These are phyloP conservation scores for Boechera divaricarpa DNA, from an alignment of 345 rosid genomes.

Conservation along the genomic window DNA sequence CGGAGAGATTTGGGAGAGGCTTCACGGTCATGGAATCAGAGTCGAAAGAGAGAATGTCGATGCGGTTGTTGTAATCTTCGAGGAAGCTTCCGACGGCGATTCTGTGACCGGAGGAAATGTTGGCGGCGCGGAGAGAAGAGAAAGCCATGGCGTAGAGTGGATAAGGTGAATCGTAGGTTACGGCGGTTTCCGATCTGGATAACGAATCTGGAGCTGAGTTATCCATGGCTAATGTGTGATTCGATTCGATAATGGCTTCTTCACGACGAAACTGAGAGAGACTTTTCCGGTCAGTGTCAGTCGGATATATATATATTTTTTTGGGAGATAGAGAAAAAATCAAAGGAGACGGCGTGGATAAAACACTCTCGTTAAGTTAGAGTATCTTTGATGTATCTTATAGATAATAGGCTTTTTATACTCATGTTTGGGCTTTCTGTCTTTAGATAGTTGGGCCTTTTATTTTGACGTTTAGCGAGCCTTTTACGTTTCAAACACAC, in stretches of 20 bases:
- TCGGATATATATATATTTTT: neutral
- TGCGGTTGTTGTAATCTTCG: slow-evolving; percentile 81
- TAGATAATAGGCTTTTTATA: slow-evolving; percentile 2
- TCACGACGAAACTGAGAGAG: slow-evolving; percentile 20
- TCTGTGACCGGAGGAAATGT: slow-evolving; percentile 48
- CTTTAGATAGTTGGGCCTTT: neutral
- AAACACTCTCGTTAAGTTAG: neutral
- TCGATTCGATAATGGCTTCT: slow-evolving; percentile 8
- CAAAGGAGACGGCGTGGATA: slow-evolving; percentile 19
- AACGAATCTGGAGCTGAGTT: slow-evolving; percentile 81
- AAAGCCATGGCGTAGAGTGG: slow-evolving; percentile 88
- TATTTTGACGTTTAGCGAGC: neutral
- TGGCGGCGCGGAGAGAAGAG: slow-evolving; percentile 51
- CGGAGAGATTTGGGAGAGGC: slow-evolving; percentile 59
- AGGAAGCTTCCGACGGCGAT: slow-evolving; percentile 92
- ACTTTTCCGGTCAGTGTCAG: slow-evolving; percentile 19
- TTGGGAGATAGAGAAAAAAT: neutral
- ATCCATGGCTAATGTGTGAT: slow-evolving; percentile 55
- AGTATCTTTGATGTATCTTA: neutral
- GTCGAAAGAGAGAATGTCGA: slow-evolving; percentile 83
- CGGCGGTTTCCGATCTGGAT: slow-evolving; percentile 72
- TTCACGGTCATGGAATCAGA: slow-evolving; percentile 68
- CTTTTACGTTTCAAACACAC: too few relatives aligned
- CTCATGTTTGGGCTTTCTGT: neutral
- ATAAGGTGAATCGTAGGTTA: slow-evolving; percentile 83